phyloP scores from a whole-genome alignment of 108 stramenopile genomes.

The Craspedostauros australis region DNA sequence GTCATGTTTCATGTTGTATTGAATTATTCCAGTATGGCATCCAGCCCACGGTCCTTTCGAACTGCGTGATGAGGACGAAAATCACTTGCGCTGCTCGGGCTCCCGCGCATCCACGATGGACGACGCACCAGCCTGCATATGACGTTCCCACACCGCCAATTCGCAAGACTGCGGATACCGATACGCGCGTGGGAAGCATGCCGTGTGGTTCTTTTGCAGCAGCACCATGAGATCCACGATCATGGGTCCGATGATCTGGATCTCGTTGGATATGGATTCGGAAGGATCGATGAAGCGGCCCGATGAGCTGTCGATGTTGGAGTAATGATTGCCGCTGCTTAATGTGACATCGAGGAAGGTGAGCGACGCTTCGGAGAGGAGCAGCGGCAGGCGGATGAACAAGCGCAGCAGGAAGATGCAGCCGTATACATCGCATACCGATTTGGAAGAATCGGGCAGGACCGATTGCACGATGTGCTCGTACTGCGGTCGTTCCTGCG shows the following conservation, averaged over 20 bases:
- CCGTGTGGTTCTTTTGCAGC: conserved; percentile 52
- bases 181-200: conserved; percentile 36
- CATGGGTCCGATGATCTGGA: conserved; percentile 6
- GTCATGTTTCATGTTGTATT: too few relatives aligned
- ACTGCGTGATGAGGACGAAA: too few relatives aligned
- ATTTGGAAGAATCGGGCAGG: too few relatives aligned
- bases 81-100: too few relatives aligned
- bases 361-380: too few relatives aligned
- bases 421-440: conserved; percentile 50
- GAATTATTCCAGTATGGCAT: too few relatives aligned
- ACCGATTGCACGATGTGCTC: conserved; percentile 13
- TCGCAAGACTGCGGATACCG: conserved; percentile 30
- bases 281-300: neutral
- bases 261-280: conserved; percentile 1
- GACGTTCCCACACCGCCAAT: conserved; percentile 27
- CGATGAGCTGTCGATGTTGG: neutral
- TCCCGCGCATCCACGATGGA: too few relatives aligned
- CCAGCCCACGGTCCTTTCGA: too few relatives aligned
- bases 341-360: too few relatives aligned
- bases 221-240: conserved; percentile 36
- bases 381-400: conserved; percentile 42
- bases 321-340: too few relatives aligned
- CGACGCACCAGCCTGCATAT: too few relatives aligned
- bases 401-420: conserved; percentile 65
- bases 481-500: conserved; percentile 64